Base-by-base conservation (phyloP, 2,329 filamentous ascomycete genomes). In the Ceratocystis huliohia region DNA sequence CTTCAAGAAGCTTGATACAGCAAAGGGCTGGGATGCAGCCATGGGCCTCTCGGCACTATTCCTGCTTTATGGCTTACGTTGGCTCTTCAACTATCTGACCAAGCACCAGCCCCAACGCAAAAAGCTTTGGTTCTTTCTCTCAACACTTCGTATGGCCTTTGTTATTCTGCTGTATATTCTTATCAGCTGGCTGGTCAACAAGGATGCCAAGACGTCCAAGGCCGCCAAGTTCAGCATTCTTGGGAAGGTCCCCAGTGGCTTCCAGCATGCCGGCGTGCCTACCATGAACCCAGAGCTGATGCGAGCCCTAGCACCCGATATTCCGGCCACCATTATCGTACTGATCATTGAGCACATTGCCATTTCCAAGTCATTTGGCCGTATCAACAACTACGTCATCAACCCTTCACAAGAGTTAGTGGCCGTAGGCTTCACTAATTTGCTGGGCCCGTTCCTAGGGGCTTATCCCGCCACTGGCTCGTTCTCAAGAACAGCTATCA, bases 341-440 rank as follows among this genome's bases (percentile, higher is more conserved):
- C 81, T 97, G 67, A 81, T 97, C 45, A 95, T 97, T 69, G 94
- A 97, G 76, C 93, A 97, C 74, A 96, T 97, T 71, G 91, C 93
- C 61, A 96, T 97, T 69, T 91, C 92, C 20, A 99, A 97, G 75
- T 96, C 93, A 0, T 97, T 99, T 71, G 94, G 94, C 8, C 84
- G 93, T 68, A 84, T 96, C 71, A 97, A 96, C 79, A 96, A 96
- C 78, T 99, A 99, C 76, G 87, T 85, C 17, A 96, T 99, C 74
- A 87, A 96, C 71, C 92, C 94, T 0, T 96, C 93, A 0, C 93
- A 99, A 74, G 93, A 99, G 74, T 83, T 99, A 77, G 89, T 99
- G 61, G 93, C 91, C 25, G 96, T 97, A 70, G 93, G 93, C 69
- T 84, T 96, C 30, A 88, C 87, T 45, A 97, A 97, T 74, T 80